Conservation (phyloP, 495 filamentous ascomycete species). For the Gamarada debralockiae region DNA sequence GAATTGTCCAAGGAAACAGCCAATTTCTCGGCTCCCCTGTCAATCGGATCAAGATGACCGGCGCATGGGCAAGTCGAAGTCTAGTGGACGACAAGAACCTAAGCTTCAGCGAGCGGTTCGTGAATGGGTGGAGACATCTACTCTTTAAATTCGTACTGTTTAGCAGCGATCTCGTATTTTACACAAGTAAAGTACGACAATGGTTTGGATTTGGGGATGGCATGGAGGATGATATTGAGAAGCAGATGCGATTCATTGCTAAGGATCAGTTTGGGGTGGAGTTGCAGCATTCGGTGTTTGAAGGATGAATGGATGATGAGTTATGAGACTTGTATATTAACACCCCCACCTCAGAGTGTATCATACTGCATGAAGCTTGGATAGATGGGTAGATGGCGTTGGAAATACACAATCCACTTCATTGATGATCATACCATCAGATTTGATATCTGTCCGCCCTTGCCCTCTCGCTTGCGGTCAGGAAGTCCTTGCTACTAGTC, state of each 20-base stretch:
- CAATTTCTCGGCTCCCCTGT: slow-evolving; percentile 85
- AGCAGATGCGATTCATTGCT: slow-evolving; percentile 77
- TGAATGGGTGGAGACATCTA: slow-evolving; percentile 63
- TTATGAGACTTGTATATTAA: not conserved
- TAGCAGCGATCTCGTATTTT: slow-evolving; percentile 78
- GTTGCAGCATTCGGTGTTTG: slow-evolving; percentile 80
- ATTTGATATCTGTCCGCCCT: too few relatives aligned
- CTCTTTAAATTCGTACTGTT: slow-evolving; percentile 77
- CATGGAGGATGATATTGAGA: slow-evolving; percentile 93
- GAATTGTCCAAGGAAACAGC: slow-evolving; percentile 72
- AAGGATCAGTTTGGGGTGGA: slow-evolving; percentile 86
- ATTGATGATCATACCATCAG: not conserved
- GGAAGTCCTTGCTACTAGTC: too few relatives aligned
- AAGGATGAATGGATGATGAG: slow-evolving; percentile 49
- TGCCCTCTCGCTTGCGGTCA: too few relatives aligned
- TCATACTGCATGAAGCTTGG: not conserved
- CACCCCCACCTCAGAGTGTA: too few relatives aligned
- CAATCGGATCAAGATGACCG: slow-evolving; percentile 93
- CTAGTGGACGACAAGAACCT: slow-evolving; percentile 66
- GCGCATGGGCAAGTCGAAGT: slow-evolving; percentile 79
- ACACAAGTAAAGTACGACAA: slow-evolving; percentile 71
- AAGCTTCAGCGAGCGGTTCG: slow-evolving; percentile 48
- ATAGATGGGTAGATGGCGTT: not conserved
- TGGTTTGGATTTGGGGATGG: slow-evolving; percentile 69
- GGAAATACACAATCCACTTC: not conserved